Percentiles rank a stretch among this genome's conserved stretches.
phyloP scores from a whole-genome alignment of 352 stramenopile genomes.

The Peronospora tabacina region DNA sequence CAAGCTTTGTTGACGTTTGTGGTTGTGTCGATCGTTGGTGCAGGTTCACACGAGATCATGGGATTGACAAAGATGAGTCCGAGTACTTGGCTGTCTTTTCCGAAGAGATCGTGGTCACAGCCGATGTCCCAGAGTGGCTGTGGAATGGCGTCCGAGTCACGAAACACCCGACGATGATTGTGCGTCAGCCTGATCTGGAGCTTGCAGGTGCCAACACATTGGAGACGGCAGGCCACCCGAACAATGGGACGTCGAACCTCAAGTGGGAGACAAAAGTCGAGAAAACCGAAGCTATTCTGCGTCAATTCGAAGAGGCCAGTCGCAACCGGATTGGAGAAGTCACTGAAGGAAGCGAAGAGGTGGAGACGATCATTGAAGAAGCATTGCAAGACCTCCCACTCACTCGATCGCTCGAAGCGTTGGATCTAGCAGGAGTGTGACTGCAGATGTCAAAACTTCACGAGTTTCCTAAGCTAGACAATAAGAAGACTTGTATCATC shows the following conservation, averaged over 20 bases:
- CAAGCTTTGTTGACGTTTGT: background rate
- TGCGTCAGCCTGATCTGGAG: conserved; percentile 70
- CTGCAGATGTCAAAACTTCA: background rate
- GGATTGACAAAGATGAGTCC: conserved; percentile 83
- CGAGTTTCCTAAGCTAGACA: background rate
- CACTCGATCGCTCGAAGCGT: conserved; percentile 65
- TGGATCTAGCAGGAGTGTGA: conserved; percentile 69
- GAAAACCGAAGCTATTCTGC: conserved; percentile 75
- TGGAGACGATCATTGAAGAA: conserved; percentile 57
- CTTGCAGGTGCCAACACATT: conserved; percentile 24
- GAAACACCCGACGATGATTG: conserved; percentile 85
- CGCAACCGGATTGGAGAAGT: conserved; percentile 53
- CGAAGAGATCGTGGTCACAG: conserved; percentile 75
- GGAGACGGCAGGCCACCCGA: conserved; percentile 32
- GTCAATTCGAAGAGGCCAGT: conserved; percentile 73
- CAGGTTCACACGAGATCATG: conserved; percentile 79
- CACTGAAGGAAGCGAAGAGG: conserved; percentile 43
- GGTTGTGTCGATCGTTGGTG: background rate
- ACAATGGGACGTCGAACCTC: conserved; percentile 30
- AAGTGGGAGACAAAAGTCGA: conserved; percentile 79
- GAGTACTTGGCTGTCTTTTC: conserved; percentile 77
- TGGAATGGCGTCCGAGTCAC: conserved; percentile 78
- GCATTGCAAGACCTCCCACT: conserved; percentile 55
- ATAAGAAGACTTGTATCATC: conserved; percentile 6
- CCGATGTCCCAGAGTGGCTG: conserved; percentile 67